Evolutionary conservation across 331 rosid species (phyloP), one percentile per base, ranked within the genome.

Genomic region (Saraca asoca): DNA sequence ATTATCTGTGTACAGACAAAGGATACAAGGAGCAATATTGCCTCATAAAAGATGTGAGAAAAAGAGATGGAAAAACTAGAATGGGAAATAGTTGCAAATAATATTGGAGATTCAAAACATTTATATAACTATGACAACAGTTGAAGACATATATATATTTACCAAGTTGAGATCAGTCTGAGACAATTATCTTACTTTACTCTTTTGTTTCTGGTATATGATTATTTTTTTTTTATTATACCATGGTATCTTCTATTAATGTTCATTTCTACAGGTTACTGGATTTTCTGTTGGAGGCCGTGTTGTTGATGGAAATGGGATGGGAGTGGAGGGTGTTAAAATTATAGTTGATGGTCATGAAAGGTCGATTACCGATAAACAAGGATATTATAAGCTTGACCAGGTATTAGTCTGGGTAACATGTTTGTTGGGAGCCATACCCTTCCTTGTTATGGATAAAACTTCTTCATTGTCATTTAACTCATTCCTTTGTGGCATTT

Each of bases 221-320:
- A 17, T 55, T 64, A 57, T 75, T 43, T 51, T 33, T 17, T 19
- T 41, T 58, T 56, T 66, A 64, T 54, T 72, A 50, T 70, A 14
- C 46, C 68, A 39, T 38, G 35, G 17, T 59, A 62, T 66, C 53
- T 46, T 62, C 37, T 44, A 35, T 72, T 64, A 50, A 64, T 53
- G 50, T 54, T 62, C 45, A 72, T 63, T 79, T 73, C 78, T 44
- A 29, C 65, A 94, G 99, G 99, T 94, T 60, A 94, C 99, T 73
- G 99, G 99, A 68, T 94, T 94, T 82, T 94, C 99, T 80, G 82
- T 94, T 62, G 99, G 99, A 48, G 99, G 99, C 39, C 88, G 92
- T 54, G 97, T 88, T 29, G 81, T 94, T 69, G 97, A 90, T 80
- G 99, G 95, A 70, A 86, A 90, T 72, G 77, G 76, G 51, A 57